Percentiles rank a stretch among this genome's conserved stretches.
These are phyloP conservation scores for Strobilomyces confusus DNA, from an alignment of 768 basidiomycete species.

Conservation along the genomic window DNA sequence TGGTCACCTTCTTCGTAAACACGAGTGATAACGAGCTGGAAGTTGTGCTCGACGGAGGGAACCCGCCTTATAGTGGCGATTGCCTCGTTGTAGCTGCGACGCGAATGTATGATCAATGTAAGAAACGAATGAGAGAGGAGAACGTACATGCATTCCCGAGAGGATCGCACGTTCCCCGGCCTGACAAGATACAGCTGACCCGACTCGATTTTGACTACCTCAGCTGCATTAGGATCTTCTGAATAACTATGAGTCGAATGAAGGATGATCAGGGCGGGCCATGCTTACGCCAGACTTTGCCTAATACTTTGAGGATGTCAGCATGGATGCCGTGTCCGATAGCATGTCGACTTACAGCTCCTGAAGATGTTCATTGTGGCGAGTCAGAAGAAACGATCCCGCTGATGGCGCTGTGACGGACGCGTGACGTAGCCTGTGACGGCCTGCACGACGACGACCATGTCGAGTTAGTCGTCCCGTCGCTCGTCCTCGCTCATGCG, in stretches of 20 bases:
- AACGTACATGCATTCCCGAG: conserved; percentile 94
- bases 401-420: conserved; percentile 20
- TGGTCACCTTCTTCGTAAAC: conserved; percentile 98
- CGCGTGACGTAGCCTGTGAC: conserved; percentile 28
- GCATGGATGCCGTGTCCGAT: conserved; percentile 5
- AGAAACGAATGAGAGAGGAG: neutral
- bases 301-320: conserved; percentile 57
- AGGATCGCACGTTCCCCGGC: conserved; percentile 86
- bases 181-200: conserved; percentile 91
- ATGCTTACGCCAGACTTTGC: conserved; percentile 91
- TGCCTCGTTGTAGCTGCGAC: conserved; percentile 84
- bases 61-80: conserved; percentile 91
- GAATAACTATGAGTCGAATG: conserved; percentile 25
- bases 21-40: conserved; percentile 91
- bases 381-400: conserved; percentile 16
- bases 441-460: conserved; percentile 6
- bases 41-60: conserved; percentile 70
- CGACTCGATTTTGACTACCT: conserved; percentile 90
- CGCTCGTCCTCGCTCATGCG: neutral
- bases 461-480: conserved; percentile 9
- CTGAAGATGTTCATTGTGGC: conserved; percentile 79
- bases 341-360: conserved; percentile 53
- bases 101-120: neutral
- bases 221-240: conserved; percentile 94
- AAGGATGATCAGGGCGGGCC: conserved; percentile 12